Conservation (phyloP, 495 filamentous ascomycete species). For the Penicillium bovifimosum region DNA sequence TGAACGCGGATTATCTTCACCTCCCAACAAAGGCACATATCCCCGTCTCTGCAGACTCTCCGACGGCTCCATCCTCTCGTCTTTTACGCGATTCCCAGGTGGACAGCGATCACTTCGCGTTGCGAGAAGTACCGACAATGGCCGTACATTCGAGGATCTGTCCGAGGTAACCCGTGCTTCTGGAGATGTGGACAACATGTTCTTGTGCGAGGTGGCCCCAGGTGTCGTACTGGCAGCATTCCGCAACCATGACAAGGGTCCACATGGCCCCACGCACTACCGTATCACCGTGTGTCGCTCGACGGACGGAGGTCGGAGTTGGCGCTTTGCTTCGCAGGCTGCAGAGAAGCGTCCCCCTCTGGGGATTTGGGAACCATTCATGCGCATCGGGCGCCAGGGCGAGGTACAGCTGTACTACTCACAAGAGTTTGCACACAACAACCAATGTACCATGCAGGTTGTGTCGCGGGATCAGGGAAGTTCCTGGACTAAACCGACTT, state of each 20-base stretch:
- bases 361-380: constrained; percentile 59
- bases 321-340: constrained; percentile 52
- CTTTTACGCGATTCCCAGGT: constrained; percentile 35
- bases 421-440: constrained; percentile 46
- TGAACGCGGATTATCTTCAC: constrained; percentile 35
- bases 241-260: constrained; percentile 52
- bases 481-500: constrained; percentile 43
- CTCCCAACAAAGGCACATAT: constrained; percentile 39
- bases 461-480: constrained; percentile 49
- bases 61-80: constrained; percentile 38
- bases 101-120: constrained; percentile 28
- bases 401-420: constrained; percentile 56
- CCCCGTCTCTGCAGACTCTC: constrained; percentile 34
- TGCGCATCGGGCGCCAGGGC: constrained; percentile 44
- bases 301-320: constrained; percentile 46
- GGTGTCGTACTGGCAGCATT: constrained; percentile 51
- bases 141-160: constrained; percentile 29
- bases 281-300: constrained; percentile 59
- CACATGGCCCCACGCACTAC: constrained; percentile 40
- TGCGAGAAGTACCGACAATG: constrained; percentile 34
- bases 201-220: constrained; percentile 47
- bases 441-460: constrained; percentile 57
- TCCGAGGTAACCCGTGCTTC: constrained; percentile 34
- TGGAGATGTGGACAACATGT: constrained; percentile 56
- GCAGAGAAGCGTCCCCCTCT: constrained; percentile 37